A percentile compares a stretch with the other conserved stretches of the same genome.
phyloP scores from a whole-genome alignment of 768 basidiomycete genomes.

The Pleurotus tuber-regium region DNA sequence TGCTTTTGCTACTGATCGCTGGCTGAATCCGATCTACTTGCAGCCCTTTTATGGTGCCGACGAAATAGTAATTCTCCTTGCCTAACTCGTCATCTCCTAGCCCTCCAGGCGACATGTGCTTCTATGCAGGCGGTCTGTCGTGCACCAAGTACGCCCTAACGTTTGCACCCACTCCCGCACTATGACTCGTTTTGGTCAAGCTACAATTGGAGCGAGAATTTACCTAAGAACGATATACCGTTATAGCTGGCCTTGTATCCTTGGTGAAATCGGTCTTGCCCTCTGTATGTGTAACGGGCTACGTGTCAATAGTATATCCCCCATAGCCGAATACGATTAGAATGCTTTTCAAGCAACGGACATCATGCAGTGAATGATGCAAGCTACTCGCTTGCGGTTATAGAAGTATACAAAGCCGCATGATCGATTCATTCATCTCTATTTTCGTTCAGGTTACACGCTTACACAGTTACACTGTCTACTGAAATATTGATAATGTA shows the following conservation, averaged over 20 bases:
- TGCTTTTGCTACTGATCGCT: slow-evolving; percentile 7
- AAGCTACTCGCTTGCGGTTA: too few species aligned
- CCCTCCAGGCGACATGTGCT: background rate
- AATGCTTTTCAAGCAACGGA: too few species aligned
- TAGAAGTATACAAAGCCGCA: too few species aligned
- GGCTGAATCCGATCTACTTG: background rate
- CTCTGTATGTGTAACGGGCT: too few species aligned
- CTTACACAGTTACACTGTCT: too few species aligned
- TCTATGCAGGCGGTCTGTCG: slow-evolving; percentile 1
- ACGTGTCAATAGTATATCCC: too few species aligned
- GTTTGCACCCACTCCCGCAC: slow-evolving; percentile 1
- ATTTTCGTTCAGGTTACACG: too few species aligned
- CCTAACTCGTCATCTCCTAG: background rate
- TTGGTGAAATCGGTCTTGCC: too few species aligned
- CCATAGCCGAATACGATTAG: too few species aligned
- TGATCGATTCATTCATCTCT: too few species aligned
- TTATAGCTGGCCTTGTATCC: background rate
- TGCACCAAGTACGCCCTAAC: background rate
- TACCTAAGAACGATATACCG: background rate
- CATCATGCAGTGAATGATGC: too few species aligned
- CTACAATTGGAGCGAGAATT: background rate
- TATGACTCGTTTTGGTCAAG: background rate
- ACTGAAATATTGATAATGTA: too few species aligned
- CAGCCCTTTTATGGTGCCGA: background rate
- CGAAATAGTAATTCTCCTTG: background rate